Evolutionary conservation across 1,284 basidiomycete genomes (phyloP).

Genomic region (Tilletiaria anomala): DNA sequence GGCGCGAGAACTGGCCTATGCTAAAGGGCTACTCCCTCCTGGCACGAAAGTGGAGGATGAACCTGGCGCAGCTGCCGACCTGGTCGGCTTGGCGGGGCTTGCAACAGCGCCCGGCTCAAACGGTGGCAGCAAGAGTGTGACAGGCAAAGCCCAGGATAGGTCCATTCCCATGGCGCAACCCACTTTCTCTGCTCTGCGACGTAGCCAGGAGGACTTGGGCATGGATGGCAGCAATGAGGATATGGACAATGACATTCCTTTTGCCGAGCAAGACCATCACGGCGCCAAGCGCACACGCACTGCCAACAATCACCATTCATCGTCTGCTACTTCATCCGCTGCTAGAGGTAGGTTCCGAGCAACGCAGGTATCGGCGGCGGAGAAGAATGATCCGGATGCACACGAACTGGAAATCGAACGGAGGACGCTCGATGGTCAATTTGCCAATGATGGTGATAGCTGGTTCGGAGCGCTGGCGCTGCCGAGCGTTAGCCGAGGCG

Average conservation of each 20-base stretch:
- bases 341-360: too few species aligned
- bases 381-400: neutral
- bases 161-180: too few species aligned
- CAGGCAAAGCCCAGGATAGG: too few species aligned
- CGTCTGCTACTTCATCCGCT: neutral
- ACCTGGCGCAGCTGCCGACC: neutral
- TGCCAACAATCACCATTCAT: neutral
- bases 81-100: too few species aligned
- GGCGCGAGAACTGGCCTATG: slow-evolving; percentile 21
- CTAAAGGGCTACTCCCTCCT: neutral
- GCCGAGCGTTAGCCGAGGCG: slow-evolving; percentile 27
- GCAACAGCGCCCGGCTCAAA: too few species aligned
- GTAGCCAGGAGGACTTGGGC: too few species aligned
- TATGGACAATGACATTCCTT: too few species aligned
- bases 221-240: too few species aligned
- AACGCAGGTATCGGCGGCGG: too few species aligned
- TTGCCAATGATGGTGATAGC: slow-evolving; percentile 27
- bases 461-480: slow-evolving; percentile 34
- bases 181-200: too few species aligned
- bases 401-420: neutral
- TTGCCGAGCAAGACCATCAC: neutral
- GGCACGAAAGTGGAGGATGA: slow-evolving; percentile 1
- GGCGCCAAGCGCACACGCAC: neutral
- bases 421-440: slow-evolving; percentile 20
- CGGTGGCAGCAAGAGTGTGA: too few species aligned